Percentiles rank a stretch among this genome's conserved stretches.
Conservation (phyloP, 306 rosid species). For the Hylodesmum podocarpum region DNA sequence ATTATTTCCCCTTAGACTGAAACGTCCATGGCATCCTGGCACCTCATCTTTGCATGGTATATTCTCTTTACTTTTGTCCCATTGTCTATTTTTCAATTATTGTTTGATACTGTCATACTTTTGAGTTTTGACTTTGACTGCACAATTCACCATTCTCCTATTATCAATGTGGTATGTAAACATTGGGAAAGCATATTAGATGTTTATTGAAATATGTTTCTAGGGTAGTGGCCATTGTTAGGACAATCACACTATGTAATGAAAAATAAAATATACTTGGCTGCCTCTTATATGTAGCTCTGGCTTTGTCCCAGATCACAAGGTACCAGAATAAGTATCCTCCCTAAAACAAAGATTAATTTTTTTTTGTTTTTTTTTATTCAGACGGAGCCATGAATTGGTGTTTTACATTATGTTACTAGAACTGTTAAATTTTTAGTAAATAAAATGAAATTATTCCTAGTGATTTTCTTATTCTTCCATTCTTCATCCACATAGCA, state of each 20-base stretch:
- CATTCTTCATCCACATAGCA: background rate
- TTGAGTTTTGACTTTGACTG: too few species aligned
- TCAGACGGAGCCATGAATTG: background rate
- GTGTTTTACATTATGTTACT: background rate
- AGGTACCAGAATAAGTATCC: background rate
- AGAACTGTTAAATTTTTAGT: background rate
- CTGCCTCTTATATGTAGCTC: too few species aligned
- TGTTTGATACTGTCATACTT: too few species aligned
- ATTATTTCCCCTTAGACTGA: slow-evolving; percentile 77
- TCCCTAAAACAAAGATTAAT: background rate
- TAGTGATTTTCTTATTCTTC: background rate
- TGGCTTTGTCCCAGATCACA: too few species aligned
- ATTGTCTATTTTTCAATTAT: too few species aligned
- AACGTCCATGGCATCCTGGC: slow-evolving; percentile 96
- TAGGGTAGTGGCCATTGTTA: too few species aligned
- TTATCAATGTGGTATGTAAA: too few species aligned
- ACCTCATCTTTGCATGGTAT: slow-evolving; percentile 73
- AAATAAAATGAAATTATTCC: background rate
- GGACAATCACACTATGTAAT: too few species aligned
- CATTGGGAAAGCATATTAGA: too few species aligned
- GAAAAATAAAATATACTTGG: too few species aligned
- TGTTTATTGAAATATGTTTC: too few species aligned
- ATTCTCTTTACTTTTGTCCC: background rate
- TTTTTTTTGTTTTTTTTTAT: background rate
- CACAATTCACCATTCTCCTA: too few species aligned